Conservation (phyloP, 208 protist genomes). For the Leptomonas pyrrhocoris region DNA sequence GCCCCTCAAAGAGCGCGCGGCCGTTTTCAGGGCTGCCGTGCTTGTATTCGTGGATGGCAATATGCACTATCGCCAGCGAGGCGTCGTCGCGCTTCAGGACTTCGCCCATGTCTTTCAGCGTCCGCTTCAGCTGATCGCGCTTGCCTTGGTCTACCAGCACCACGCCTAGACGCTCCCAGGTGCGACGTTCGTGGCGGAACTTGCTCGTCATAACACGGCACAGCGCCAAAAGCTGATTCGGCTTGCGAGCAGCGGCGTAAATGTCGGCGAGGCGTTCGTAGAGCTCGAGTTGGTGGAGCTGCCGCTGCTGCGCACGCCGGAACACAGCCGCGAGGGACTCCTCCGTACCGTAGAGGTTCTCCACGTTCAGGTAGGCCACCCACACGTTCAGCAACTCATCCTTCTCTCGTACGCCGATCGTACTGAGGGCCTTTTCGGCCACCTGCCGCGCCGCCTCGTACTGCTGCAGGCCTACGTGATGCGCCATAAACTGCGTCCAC, state of each 20-base stretch:
- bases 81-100: slow-evolving; percentile 67
- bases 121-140: slow-evolving; percentile 85
- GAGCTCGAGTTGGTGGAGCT: slow-evolving; percentile 59
- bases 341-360: slow-evolving; percentile 91
- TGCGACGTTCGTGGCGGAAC: slow-evolving; percentile 68
- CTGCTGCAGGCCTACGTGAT: slow-evolving; percentile 83
- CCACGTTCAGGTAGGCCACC: slow-evolving; percentile 94
- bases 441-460: slow-evolving; percentile 90
- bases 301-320: slow-evolving; percentile 74
- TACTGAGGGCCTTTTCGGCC: slow-evolving; percentile 89
- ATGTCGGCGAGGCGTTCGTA: slow-evolving; percentile 91
- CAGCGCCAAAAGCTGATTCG: slow-evolving; percentile 77
- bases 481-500: slow-evolving; percentile 94
- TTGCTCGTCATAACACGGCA: slow-evolving; percentile 86
- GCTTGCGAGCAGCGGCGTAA: slow-evolving; percentile 73
- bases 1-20: slow-evolving; percentile 88
- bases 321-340: slow-evolving; percentile 90
- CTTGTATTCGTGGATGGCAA: slow-evolving; percentile 87
- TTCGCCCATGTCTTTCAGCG: slow-evolving; percentile 82
- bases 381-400: slow-evolving; percentile 93
- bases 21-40: slow-evolving; percentile 81
- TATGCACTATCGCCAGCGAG: slow-evolving; percentile 62
- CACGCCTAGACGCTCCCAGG: slow-evolving; percentile 82
- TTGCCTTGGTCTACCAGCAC: slow-evolving; percentile 81
- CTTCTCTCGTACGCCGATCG: slow-evolving; percentile 84